These are phyloP conservation scores for Gautieria morchelliformis DNA, from an alignment of 768 basidiomycete genomes.

Conservation along the genomic window DNA sequence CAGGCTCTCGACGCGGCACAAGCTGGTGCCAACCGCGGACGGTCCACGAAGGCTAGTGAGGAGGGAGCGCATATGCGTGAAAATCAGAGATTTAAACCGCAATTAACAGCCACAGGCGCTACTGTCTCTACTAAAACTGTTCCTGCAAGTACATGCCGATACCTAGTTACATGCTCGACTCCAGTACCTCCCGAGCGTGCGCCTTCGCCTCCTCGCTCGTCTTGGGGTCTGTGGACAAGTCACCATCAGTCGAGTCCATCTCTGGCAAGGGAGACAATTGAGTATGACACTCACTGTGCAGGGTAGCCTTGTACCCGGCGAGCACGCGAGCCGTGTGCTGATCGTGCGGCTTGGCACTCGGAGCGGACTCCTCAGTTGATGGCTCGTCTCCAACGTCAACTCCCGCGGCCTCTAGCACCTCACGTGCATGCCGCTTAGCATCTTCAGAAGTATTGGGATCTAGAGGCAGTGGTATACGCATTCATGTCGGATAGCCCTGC, in stretches of 20 bases:
- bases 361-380: conserved; percentile 15
- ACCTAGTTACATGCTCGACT: not conserved
- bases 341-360: conserved; percentile 17
- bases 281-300: conserved; percentile 31
- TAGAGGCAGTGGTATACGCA: conserved; percentile 10
- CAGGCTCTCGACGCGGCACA: too few relatives aligned
- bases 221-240: conserved; percentile 28
- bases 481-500: not conserved
- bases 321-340: conserved; percentile 38
- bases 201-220: conserved; percentile 47
- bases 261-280: not conserved
- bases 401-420: conserved; percentile 39
- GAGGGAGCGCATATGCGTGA: too few relatives aligned
- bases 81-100: too few relatives aligned
- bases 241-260: not conserved
- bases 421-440: conserved; percentile 46
- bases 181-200: conserved; percentile 35
- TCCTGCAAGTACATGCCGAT: too few relatives aligned
- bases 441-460: conserved; percentile 36
- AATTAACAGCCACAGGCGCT: too few relatives aligned
- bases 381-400: conserved; percentile 20
- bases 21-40: too few relatives aligned
- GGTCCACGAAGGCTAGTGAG: too few relatives aligned
- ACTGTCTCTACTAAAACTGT: too few relatives aligned
- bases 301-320: conserved; percentile 48